Base-by-base conservation (phyloP, 1,139 yeast species). In the Zygotorulaspora mrakii region DNA sequence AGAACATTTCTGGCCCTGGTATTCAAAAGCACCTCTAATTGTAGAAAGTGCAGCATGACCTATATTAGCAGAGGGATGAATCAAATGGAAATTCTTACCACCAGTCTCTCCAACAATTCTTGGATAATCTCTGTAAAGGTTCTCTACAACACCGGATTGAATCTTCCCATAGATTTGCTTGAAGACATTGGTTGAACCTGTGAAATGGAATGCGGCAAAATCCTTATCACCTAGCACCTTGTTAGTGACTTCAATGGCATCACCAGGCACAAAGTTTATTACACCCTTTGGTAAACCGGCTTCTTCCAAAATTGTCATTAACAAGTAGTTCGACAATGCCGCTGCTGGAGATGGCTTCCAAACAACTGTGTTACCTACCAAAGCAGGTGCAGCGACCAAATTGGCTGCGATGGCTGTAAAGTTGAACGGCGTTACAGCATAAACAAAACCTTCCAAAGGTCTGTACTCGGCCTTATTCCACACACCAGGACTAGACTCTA, bases 71-170 rank as follows among this genome's bases (percentile, higher is more conserved):
- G 87, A 76, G 31, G 76, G 68, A 65, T 91, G 97, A 43, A 91
- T 66, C 53, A 91, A 70, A 63, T 91, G 98, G 79, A 86, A 91
- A 70, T 91, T 91, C 73, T 91, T 91, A 53, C 98, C 98, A 49
- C 98, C 98, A 18, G 98, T 91, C 69, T 91, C 98, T 42, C 98
- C 98, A 22, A 91, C 95, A 55, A 91, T 82, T 64, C 97, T 75
- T 48, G 98, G 98, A 72, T 87, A 91, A 47, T 89, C 94, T 55
- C 78, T 76, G 70, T 89, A 91, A 37, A 69, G 72, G 50, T 77
- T 85, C 22, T 64, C 55, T 36, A 86, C 80, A 43, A 88, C 77
- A 62, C 88, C 87, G 43, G 68, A 64, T 39, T 94, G 86, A 48
- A 91, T 88, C 55, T 79, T 76, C 49, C 79, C 76, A 70, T 88